Evolutionary conservation across 305 asterid genomes (phyloP), one percentile per base, ranked within the genome.

Genomic region (Fraxinus ornus): DNA sequence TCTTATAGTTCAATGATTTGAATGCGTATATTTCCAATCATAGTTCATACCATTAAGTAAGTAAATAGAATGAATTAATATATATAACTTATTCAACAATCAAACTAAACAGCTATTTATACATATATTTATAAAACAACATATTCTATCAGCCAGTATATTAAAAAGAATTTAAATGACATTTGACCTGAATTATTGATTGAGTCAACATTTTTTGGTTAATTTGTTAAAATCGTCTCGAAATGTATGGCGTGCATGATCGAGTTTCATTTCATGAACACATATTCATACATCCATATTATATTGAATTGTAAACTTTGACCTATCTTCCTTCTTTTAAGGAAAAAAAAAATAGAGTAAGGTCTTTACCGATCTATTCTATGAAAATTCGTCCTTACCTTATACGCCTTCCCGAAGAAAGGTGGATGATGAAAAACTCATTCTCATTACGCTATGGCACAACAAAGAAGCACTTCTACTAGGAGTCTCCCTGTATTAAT

Each of bases 201-300:
- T 41, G 77, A 83, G 92, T 86, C 90, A 89, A 86, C 87, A 77
- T 83, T 78, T 47, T 15, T 28, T 19, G 75, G 26, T 49, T 66
- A 26, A 62, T 80, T 36, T 41, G 7, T n/a, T 79, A 30, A 55
- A 24, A 75, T 36, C 8, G 30, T 24, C 28, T 17, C 19, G 4
- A n/a, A 41, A 74, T 52, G 26, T 76, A 75, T 60, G 83, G 88
- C 90, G 84, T 88, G 91, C 89, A 88, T 30, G 39, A 68, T 28
- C 39, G 4, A 22, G 7, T 70, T 17, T 10, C 21, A 28, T 66
- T 24, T 66, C n/a, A 66, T 66, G 19, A 12, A 24, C 19, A 1
- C n/a, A 7, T 66, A 66, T 26, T 66, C 35, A 26, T 49, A 60
- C 7, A n/a, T 13, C 8, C 66, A 17, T 62, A 19, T 62, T 35